Base-by-base conservation (phyloP, 2,329 filamentous ascomycete species). In the Didymella exigua region DNA sequence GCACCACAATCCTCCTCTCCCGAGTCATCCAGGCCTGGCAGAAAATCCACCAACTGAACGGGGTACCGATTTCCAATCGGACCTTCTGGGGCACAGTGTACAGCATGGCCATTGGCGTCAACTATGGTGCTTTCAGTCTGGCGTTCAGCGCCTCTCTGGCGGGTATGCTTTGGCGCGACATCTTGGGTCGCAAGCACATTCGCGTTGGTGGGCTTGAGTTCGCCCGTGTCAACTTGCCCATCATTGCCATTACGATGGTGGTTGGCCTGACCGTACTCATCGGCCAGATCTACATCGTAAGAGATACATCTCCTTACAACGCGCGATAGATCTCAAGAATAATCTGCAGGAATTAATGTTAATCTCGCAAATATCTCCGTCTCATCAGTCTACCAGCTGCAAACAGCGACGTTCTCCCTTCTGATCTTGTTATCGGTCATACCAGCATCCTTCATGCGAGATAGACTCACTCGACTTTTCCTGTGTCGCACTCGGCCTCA, bases 81-180 rank as follows among this genome's bases (percentile, higher is more conserved):
- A 88, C 83, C 0, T 90, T 90, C 68, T 90, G 87, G 88, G 88
- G 83, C 0, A 89, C 88, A 0, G 84, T 91, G 0, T 91, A 91
- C 71, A 84, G 83, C 70, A 89, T 91, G 86, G 88, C 88, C 0
- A 75, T 91, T 0, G 88, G 88, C 2, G 86, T 90, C 56, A 91
- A 91, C 70, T 91, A 86, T 54, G 88, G 88, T 4, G 89, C 88
- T 0, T 91, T 90, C 67, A 89, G 87, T 67, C 84, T 85, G 0
- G 86, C 87, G 0, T 89, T 91, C 62, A 89, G 86, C 59, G 88
- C 87, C 0, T 89, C 87, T 0, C 73, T 91, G 1, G 89, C 89
- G 1, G 89, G 88, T 1, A 78, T 91, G 8, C 75, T 91, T 0
- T 91, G 89, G 89, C 80, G 86, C 2, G 87, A 90, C 58, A 91